These are phyloP conservation scores for Singerocomus inundabilis DNA, from an alignment of 1,284 basidiomycete species.

Conservation along the genomic window DNA sequence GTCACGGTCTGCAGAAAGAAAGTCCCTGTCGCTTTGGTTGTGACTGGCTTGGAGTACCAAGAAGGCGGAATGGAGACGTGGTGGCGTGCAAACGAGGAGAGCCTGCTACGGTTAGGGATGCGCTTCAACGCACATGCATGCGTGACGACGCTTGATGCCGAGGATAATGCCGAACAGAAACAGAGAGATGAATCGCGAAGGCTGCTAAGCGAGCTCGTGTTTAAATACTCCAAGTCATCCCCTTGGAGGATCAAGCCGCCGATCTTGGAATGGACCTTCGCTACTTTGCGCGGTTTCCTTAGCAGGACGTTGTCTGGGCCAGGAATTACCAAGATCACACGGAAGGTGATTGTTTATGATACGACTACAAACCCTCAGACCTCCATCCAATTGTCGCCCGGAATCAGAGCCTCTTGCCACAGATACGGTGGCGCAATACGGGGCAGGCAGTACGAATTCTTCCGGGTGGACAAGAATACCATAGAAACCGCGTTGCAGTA, in stretches of 20 bases:
- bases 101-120: neutral
- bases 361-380: neutral
- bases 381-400: neutral
- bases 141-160: neutral
- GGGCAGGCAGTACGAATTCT: neutral
- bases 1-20: conserved; percentile 10
- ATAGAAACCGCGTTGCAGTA: too few relatives aligned
- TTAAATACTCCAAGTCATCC: neutral
- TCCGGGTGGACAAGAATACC: neutral
- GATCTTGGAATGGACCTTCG: neutral
- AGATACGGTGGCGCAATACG: neutral
- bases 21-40: conserved; percentile 18
- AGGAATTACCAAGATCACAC: neutral
- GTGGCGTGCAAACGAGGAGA: neutral
- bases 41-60: conserved; percentile 3
- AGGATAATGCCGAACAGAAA: neutral
- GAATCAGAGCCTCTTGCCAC: neutral
- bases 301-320: too few relatives aligned
- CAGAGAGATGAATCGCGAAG: neutral
- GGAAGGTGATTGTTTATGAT: neutral
- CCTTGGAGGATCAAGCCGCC: neutral
- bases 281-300: neutral
- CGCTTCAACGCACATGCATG: neutral
- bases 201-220: neutral
- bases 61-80: neutral